Percentiles rank a stretch among this genome's conserved stretches.
phyloP scores from a whole-genome alignment of 345 rosid genomes.

The Aurinia saxatilis region DNA sequence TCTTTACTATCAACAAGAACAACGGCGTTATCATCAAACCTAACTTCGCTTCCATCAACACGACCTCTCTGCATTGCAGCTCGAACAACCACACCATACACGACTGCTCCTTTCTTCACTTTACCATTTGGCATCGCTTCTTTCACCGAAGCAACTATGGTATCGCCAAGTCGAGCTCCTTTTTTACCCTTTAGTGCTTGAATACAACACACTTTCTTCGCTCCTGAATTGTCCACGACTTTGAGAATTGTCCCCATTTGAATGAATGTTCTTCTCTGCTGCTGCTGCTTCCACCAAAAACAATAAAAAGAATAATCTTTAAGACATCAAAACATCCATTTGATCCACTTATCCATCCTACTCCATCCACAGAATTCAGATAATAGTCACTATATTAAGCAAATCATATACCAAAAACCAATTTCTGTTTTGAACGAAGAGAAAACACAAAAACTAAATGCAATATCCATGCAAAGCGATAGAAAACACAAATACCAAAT shows the following conservation, averaged over 20 bases:
- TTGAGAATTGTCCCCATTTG: slow-evolving; percentile 90
- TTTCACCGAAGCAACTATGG: slow-evolving; percentile 76
- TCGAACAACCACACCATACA: slow-evolving; percentile 70
- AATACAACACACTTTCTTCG: slow-evolving; percentile 84
- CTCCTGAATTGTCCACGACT: slow-evolving; percentile 88
- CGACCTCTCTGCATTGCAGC: slow-evolving; percentile 92
- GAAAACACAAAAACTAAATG: too few species aligned
- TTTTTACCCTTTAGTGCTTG: slow-evolving; percentile 69
- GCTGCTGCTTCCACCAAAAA: slow-evolving; percentile 17
- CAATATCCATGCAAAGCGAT: too few species aligned
- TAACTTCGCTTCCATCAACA: slow-evolving; percentile 80
- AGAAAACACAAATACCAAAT: too few species aligned
- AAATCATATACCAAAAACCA: not conserved
- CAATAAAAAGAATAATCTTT: not conserved
- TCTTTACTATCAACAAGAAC: slow-evolving; percentile 54
- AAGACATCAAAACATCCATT: not conserved
- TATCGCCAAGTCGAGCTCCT: slow-evolving; percentile 82
- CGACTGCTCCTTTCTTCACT: slow-evolving; percentile 90
- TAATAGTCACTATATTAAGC: not conserved
- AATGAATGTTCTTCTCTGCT: slow-evolving; percentile 71
- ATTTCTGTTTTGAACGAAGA: not conserved
- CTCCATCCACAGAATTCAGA: not conserved
- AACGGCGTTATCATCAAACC: slow-evolving; percentile 87
- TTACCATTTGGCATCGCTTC: slow-evolving; percentile 92
- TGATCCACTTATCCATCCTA: not conserved